Percentiles rank a stretch among this genome's conserved stretches.
These are phyloP conservation scores for Aspergillus transmontanensis DNA, from an alignment of 2,329 filamentous ascomycete species.

Conservation along the genomic window DNA sequence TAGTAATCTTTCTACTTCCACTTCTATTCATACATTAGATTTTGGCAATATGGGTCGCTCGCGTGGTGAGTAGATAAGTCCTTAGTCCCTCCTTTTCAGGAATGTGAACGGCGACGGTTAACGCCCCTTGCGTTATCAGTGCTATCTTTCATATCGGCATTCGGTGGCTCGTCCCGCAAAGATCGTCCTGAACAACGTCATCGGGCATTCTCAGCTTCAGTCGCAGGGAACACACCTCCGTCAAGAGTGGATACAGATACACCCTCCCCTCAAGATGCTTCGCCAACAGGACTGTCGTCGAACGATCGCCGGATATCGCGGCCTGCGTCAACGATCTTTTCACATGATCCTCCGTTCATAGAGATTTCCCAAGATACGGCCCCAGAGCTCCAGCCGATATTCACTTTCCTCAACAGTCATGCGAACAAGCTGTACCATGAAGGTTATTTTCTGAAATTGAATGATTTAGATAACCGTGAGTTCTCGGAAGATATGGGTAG, in stretches of 20 bases:
- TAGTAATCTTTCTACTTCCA: conserved; percentile 19
- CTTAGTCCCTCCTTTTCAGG: conserved; percentile 7
- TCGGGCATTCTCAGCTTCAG: conserved; percentile 24
- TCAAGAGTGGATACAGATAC: conserved; percentile 37
- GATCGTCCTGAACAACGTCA: conserved; percentile 36
- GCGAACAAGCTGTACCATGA: conserved; percentile 97
- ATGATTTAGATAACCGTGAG: conserved; percentile 90
- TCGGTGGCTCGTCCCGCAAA: conserved; percentile 43
- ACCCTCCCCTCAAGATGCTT: conserved; percentile 37
- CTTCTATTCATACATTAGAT: conserved; percentile 8
- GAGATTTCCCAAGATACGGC: conserved; percentile 82
- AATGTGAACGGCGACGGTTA: conserved; percentile 9
- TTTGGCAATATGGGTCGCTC: conserved; percentile 38
- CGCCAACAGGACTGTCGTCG: conserved; percentile 44
- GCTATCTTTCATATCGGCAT: conserved; percentile 78
- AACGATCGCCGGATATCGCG: conserved; percentile 60
- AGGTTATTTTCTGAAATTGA: conserved; percentile 94
- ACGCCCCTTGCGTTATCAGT: conserved; percentile 57
- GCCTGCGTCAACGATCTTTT: conserved; percentile 82
- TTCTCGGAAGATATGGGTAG: conserved; percentile 27
- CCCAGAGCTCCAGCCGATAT: conserved; percentile 91
- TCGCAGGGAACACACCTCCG: conserved; percentile 25
- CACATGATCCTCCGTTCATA: conserved; percentile 83
- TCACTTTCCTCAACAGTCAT: conserved; percentile 91
- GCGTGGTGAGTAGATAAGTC: conserved; percentile 36